Evolutionary conservation across 768 basidiomycete species (phyloP), one percentile per base, ranked within the genome.

Genomic region (Clitopilus hobsonii): DNA sequence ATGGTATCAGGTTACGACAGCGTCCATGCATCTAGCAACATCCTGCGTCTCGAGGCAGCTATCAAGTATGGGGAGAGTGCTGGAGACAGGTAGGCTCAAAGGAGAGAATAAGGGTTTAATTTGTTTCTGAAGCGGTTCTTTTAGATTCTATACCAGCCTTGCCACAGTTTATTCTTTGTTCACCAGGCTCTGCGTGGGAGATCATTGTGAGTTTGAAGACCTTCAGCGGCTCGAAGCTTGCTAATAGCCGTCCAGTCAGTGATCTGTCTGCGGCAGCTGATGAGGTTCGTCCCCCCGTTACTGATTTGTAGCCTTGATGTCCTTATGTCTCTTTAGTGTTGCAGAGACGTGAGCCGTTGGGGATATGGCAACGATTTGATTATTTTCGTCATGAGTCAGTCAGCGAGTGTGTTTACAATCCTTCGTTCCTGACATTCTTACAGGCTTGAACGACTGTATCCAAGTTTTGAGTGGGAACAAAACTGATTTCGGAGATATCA

Each of bases 1-100:
- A 76, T 86, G 74, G 83, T 85, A 5, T 83, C 86, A 2, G 83
- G 83, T 0, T 89, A 82, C 61, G 85, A 87, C 62, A 85, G 79
- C 54, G 74, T 80, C 0, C 85, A 88, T 61, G 73, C 87, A 20
- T 80, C 85, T 16, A 73, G 77, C n/a, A 85, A 84, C 61, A 65
- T 87, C 13, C 74, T 78, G 11, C 77, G 82, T 10, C 67, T 87
- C 49, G 82, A 85, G 62, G 76, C 83, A 62, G 84, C 85, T 7
- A 69, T 85, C 25, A 82, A 84, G 62, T 83, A 82, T 58, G 85
- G 85, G 3, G 77, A 82, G 49, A 83, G 83, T 58, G 81, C 85
- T 7, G 86, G 86, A 13, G 86, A 89, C 62, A 75, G 83, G 85
- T 85, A 56, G 54, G 70, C 26, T 13, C 6, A 26, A n/a, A n/a